phyloP scores from a whole-genome alignment of 257 asterid species.

The Solanum megistacrolobum region DNA sequence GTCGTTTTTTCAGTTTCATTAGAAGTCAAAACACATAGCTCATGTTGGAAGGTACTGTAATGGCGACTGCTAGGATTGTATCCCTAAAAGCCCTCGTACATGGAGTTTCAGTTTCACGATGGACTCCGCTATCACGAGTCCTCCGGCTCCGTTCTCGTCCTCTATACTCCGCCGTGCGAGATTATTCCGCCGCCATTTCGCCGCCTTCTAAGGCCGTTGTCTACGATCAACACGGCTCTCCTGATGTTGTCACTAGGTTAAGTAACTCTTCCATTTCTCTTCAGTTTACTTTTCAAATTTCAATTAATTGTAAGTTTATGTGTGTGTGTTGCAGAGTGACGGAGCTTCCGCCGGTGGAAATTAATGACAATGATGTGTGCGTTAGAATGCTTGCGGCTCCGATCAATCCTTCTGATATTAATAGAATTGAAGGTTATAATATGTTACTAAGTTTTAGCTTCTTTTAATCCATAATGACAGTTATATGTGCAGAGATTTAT shows the following conservation, averaged over 20 bases:
- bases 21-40: neutral
- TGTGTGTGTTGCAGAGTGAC: conserved; percentile 29
- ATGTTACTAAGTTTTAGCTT: neutral
- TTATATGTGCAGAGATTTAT: neutral
- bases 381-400: conserved; percentile 97
- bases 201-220: conserved; percentile 89
- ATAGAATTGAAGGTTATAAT: conserved; percentile 68
- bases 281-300: neutral
- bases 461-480: neutral
- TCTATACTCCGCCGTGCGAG: conserved; percentile 19
- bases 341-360: conserved; percentile 64
- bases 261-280: neutral
- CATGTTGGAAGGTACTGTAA: neutral
- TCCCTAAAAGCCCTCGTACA: conserved; percentile 19
- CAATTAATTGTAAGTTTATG: neutral
- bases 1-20: neutral
- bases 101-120: conserved; percentile 13
- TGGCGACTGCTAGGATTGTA: conserved; percentile 34
- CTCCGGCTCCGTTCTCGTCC: conserved; percentile 3
- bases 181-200: conserved; percentile 48
- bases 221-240: conserved; percentile 83
- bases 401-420: conserved; percentile 91
- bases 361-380: conserved; percentile 71
- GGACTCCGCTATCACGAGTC: conserved; percentile 4
- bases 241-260: conserved; percentile 50